Conservation (phyloP, 2,329 filamentous ascomycete genomes). For the Arachnomyces sp. region DNA sequence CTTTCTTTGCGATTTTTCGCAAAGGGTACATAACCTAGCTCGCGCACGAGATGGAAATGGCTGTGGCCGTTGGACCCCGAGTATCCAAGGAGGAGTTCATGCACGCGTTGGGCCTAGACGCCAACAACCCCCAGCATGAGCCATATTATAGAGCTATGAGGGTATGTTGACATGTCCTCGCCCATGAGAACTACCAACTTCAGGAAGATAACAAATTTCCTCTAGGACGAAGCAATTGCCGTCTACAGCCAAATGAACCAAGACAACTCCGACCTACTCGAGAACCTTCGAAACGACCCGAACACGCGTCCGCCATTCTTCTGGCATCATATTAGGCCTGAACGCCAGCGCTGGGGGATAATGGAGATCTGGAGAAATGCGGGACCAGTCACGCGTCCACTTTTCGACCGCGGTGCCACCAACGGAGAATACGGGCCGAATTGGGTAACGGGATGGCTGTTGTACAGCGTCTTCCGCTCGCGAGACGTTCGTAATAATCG, state of each 20-base stretch:
- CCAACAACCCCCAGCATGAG: slow-evolving; percentile 35
- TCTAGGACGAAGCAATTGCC: slow-evolving; percentile 37
- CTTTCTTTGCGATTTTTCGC: no score
- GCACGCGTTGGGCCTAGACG: slow-evolving; percentile 33
- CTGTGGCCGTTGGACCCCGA: slow-evolving; percentile 30
- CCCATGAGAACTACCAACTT: neutral
- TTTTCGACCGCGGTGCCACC: slow-evolving; percentile 34
- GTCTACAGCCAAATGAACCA: slow-evolving; percentile 36
- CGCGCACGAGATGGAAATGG: slow-evolving; percentile 17
- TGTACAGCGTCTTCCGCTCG: slow-evolving; percentile 42
- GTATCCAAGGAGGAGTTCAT: slow-evolving; percentile 41
- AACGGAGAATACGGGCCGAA: slow-evolving; percentile 38
- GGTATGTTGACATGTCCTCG: slow-evolving; percentile 21
- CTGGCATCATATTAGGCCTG: slow-evolving; percentile 39
- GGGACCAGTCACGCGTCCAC: slow-evolving; percentile 27
- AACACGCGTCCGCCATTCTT: slow-evolving; percentile 34
- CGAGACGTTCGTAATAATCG: slow-evolving; percentile 40
- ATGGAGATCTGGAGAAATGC: slow-evolving; percentile 36
- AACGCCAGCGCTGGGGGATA: slow-evolving; percentile 34
- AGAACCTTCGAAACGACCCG: slow-evolving; percentile 30
- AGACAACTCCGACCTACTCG: slow-evolving; percentile 33
- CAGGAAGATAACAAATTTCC: neutral
- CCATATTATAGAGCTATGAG: slow-evolving; percentile 38
- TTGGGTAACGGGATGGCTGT: slow-evolving; percentile 39
- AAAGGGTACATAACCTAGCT: no score